Evolutionary conservation across 2,329 filamentous ascomycete genomes (phyloP), one percentile per base, ranked within the genome.

Genomic region (Plectosphaerella sp.): DNA sequence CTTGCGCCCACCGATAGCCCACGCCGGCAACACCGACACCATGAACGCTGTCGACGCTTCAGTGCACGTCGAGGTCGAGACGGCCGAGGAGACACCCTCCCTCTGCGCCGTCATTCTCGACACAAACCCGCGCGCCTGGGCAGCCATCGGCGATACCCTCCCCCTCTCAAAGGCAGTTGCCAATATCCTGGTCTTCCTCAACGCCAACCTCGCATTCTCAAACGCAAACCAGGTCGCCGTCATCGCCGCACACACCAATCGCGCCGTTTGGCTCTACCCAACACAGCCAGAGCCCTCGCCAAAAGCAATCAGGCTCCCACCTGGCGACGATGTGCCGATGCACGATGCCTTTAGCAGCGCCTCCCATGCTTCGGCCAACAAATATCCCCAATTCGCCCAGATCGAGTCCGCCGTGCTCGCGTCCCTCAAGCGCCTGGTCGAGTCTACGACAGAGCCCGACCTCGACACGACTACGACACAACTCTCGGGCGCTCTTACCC

Each of bases 91-190:
- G 57, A 74, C 80, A 5, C 90, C 94, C 1, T 96, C 93, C 14
- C 85, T 99, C 36, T 84, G 97, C 49, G 88, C 91, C 60, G 86
- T 99, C 63, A 80, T 99, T 64, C 82, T 99, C 73, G 94, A 99
- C 74, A 97, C 93, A 24, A 99, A 99, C 67, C 94, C 94, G 3
- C 88, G 92, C 61, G 92, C 94, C 61, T 96, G 94, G 94, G 85
- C 89, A 7, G 79, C 89, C 54, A 82, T 97, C 45, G 78, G 86
- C 55, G 72, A 83, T 52, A 82, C 82, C 33, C 84, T 97, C 8
- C 84, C 93, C 25, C 82, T 99, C 55, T 89, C 89, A 48, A 87
- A 88, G 63, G 91, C 91, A 55, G 78, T 99, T 54, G 90, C 93
- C 56, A 84, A 93, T 71, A 82, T 97, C 57, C 86, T 97, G 63